Base-by-base conservation (phyloP, 108 stramenopile species). In the Fistulifera pelliculosa region DNA sequence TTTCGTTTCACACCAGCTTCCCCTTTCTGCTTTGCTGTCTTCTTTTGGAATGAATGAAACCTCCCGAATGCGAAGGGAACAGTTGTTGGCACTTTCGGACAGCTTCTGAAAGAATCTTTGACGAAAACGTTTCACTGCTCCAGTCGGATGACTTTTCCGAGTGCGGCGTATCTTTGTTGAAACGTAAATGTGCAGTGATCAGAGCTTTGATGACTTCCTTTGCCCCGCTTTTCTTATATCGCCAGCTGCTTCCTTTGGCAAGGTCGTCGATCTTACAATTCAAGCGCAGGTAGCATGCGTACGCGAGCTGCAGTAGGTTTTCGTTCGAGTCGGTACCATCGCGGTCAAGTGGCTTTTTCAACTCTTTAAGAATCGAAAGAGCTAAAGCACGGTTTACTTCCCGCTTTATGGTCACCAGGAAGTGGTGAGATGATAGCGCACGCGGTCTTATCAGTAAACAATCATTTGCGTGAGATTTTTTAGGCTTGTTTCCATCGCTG, bases 271-370 rank as follows among this genome's bases (percentile, higher is more conserved):
- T 44, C 14, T 70, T 47, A 38, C 79, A 80, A 43, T 92, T 72
- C 24, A 92, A 65, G 10, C 81, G 79, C 14, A 79, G 70, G 50
- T 69, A 92, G 21, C 77, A 71, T 16, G 62, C 58, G 49, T 77
- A 79, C 17, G 82, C 64, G 23, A 65, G 57, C 62, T 80, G 82
- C 68, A 87, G 62, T 41, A 73, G 60, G 27, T 61, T 50, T 16
- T 70, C 70, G 13, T 68, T 48, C 6, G 57, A 27, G 19, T 17
- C 28, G 12, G 39, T 18, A 19, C 26, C 38, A 14, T 27, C 24
- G 5, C 19, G 17, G 26, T 11, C 21, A 12, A 28, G 25, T 49
- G 40, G 41, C 21, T 64, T 58, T 10, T 40, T 39, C 51, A 91
- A 54, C 58, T 87, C 76, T 12, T 70, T 42, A 43, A 80, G 48